Evolutionary conservation across 495 filamentous ascomycete genomes (phyloP), one percentile per base, ranked within the genome.

Genomic region (Penicillium angulare): DNA sequence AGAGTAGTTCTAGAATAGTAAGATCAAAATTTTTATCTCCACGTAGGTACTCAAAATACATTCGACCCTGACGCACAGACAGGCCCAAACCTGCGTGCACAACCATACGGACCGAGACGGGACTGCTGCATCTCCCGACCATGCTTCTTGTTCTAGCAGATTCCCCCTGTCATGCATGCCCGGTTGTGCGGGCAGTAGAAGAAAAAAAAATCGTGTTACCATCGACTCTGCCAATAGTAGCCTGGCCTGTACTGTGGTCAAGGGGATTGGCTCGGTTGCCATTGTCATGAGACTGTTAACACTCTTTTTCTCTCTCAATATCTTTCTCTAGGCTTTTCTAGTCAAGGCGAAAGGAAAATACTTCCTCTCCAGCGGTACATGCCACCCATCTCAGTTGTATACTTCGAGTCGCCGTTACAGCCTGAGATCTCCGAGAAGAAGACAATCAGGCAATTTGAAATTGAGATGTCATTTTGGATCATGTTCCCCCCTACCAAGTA

Each of bases 71-170:
- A 52, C 31, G 49, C 55, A 55, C 48, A 52, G 35, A 52, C 45
- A n/a, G n/a, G n/a, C n/a, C n/a, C n/a, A n/a, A n/a, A n/a, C 31
- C 27, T 50, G 32, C 18, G 23, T 33, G 47, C 53, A 60, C 55
- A 43, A 39, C 59, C 61, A 57, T 55, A 55, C 53, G 53, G 59
- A 60, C 58, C 43, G 56, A 50, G 56, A 62, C 56, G 53, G 53
- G 45, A 65, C 49, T 59, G 49, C 47, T 52, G 56, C 56, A 61
- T 49, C 42, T 50, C 49, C 43, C 54, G 43, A 47, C 22, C 43
- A 43, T 17, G n/a, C n/a, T n/a, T n/a, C n/a, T n/a, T n/a, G 38
- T 45, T 54, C 50, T 34, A 59, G 29, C 47, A 52, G 49, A 56
- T 46, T 53, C 44, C 39, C 56, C 49, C 21, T 43, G 50, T n/a